Evolutionary conservation across 768 basidiomycete species (phyloP).

Genomic region (Termitomyces eurrhizus): DNA sequence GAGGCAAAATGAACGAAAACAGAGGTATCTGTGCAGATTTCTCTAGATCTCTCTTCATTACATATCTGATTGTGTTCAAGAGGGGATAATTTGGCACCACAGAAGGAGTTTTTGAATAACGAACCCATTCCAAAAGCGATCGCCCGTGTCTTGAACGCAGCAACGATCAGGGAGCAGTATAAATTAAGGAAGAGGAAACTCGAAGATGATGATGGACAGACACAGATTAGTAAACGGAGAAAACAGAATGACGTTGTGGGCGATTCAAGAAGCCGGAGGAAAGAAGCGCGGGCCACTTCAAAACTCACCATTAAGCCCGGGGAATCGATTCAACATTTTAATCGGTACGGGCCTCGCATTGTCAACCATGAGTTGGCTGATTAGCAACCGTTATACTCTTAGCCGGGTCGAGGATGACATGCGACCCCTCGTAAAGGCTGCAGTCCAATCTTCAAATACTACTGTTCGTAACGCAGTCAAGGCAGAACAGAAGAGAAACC

Average conservation of each 20-base stretch:
- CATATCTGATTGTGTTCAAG: conserved; percentile 25
- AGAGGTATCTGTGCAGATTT: conserved; percentile 32
- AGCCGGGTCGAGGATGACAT: conserved; percentile 76
- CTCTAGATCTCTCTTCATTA: neutral
- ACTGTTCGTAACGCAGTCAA: conserved; percentile 42
- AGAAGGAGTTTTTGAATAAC: conserved; percentile 33
- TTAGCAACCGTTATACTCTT: neutral
- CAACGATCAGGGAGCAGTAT: conserved; percentile 52
- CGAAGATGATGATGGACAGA: conserved; percentile 23
- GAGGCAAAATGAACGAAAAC: conserved; percentile 37
- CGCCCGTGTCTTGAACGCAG: conserved; percentile 61
- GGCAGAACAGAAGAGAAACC: conserved; percentile 31
- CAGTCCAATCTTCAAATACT: conserved; percentile 54
- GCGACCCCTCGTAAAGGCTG: conserved; percentile 58
- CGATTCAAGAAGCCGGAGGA: conserved; percentile 15
- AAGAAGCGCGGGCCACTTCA: conserved; percentile 19
- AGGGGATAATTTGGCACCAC: conserved; percentile 47
- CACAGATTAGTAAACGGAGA: conserved; percentile 27
- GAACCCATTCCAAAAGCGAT: conserved; percentile 72
- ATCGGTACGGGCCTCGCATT: conserved; percentile 43
- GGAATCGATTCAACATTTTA: conserved; percentile 75
- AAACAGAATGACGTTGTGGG: conserved; percentile 21
- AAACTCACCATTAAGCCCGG: conserved; percentile 52
- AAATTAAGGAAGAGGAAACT: conserved; percentile 42
- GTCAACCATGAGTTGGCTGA: neutral